Conservation (phyloP, 75 land plant species). For the Selaginella moellendorffii region DNA sequence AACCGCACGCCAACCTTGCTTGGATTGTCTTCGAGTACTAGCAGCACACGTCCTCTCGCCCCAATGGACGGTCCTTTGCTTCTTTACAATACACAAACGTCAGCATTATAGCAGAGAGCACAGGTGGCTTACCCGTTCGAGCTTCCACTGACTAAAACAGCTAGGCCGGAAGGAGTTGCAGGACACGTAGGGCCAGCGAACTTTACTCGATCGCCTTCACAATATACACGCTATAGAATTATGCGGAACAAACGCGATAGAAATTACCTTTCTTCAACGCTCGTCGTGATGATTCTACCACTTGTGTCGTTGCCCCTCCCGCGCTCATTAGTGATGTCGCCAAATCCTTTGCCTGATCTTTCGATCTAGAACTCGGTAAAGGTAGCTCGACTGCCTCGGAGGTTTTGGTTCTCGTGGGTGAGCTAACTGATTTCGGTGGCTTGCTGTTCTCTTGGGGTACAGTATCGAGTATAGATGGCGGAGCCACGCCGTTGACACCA, state of each 20-base stretch:
- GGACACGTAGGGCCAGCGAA: constrained; percentile 25
- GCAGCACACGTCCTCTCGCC: constrained; percentile 29
- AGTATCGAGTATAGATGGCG: constrained; percentile 5
- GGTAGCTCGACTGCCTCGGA: constrained; percentile 10
- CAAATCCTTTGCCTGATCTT: constrained; percentile 15
- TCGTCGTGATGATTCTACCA: constrained; percentile 23
- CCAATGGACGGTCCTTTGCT: constrained; percentile 33
- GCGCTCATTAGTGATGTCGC: constrained; percentile 17
- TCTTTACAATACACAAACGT: neutral
- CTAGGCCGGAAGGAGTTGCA: constrained; percentile 18
- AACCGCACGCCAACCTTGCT: constrained; percentile 37
- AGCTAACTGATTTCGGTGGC: neutral
- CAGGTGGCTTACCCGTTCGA: constrained; percentile 23
- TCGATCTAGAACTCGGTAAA: constrained; percentile 13
- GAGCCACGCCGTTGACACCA: constrained; percentile 1
- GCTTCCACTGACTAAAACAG: constrained; percentile 22
- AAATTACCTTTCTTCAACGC: constrained; percentile 26
- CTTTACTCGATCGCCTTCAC: constrained; percentile 33
- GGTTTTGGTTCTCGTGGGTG: constrained; percentile 10
- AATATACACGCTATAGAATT: neutral
- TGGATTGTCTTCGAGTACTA: constrained; percentile 33
- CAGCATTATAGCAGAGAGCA: neutral
- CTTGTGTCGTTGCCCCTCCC: constrained; percentile 1
- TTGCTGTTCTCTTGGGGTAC: constrained; percentile 10
- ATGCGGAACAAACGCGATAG: constrained; percentile 4